Evolutionary conservation across 2,329 filamentous ascomycete species (phyloP).

Genomic region (Xylaria arbuscula): DNA sequence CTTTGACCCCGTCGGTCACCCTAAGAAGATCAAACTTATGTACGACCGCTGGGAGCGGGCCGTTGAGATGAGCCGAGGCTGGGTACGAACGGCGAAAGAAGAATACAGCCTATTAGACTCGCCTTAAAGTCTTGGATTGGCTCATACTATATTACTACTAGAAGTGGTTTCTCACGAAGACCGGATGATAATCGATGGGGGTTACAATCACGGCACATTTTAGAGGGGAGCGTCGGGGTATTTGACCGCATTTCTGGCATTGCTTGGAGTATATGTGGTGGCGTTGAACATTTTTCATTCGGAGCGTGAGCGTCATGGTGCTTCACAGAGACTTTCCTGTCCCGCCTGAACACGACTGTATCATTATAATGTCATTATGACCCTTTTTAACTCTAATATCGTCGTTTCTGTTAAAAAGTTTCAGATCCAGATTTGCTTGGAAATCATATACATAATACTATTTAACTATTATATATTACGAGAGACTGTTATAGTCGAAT

Average conservation of each 20-base stretch:
- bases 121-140: slow-evolving; percentile 3
- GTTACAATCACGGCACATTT: not conserved
- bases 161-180: slow-evolving; percentile 23
- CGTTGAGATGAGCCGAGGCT: slow-evolving; percentile 68
- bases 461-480: not conserved
- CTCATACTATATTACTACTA: not conserved
- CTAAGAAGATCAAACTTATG: slow-evolving; percentile 55
- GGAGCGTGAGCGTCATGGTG: slow-evolving; percentile 13
- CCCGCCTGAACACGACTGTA: slow-evolving; percentile 18
- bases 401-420: not conserved
- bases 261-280: slow-evolving; percentile 28
- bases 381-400: not conserved
- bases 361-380: slow-evolving; percentile 28
- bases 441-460: not conserved
- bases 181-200: slow-evolving; percentile 2
- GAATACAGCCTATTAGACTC: slow-evolving; percentile 36
- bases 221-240: not conserved
- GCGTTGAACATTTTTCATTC: slow-evolving; percentile 17
- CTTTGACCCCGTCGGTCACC: slow-evolving; percentile 74
- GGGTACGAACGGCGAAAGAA: slow-evolving; percentile 55
- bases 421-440: not conserved
- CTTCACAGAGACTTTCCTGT: slow-evolving; percentile 3
- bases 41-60: slow-evolving; percentile 67
- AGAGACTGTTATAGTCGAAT: too few species aligned
- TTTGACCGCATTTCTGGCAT: slow-evolving; percentile 19